A percentile compares a stretch with the other conserved stretches of the same genome.
phyloP scores from a whole-genome alignment of 2,329 filamentous ascomycete genomes.

The Pseudopyricularia cyperi region DNA sequence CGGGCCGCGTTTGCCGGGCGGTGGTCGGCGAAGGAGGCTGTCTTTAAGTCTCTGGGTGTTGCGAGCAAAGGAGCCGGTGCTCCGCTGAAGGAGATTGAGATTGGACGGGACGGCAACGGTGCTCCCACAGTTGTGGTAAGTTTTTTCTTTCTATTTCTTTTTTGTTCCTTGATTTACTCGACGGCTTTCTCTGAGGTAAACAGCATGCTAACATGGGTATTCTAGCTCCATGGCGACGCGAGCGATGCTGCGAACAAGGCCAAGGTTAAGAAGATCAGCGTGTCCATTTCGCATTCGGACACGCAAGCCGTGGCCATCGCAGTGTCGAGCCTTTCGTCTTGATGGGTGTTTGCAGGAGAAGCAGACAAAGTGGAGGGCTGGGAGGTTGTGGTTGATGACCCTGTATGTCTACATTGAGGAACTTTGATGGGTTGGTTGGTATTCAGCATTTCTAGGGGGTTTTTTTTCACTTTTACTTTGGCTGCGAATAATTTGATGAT shows the following conservation, averaged over 20 bases:
- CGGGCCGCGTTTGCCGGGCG: conserved; percentile 87
- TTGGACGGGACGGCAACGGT: conserved; percentile 66
- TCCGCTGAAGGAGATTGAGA: conserved; percentile 88
- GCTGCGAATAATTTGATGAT: neutral
- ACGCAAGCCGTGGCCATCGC: conserved; percentile 90
- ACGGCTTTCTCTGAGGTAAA: neutral
- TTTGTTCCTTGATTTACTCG: neutral
- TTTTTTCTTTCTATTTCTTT: neutral
- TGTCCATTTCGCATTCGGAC: conserved; percentile 95
- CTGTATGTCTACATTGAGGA: neutral
- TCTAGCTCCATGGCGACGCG: conserved; percentile 74
- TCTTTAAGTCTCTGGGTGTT: conserved; percentile 94
- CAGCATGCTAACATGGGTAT: neutral
- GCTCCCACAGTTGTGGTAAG: conserved; percentile 78
- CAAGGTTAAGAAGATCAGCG: conserved; percentile 75
- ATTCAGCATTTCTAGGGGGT: neutral
- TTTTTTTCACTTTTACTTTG: neutral
- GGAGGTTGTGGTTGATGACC: neutral
- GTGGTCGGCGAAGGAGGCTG: conserved; percentile 96
- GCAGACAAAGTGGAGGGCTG: neutral
- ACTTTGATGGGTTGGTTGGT: neutral
- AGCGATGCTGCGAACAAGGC: conserved; percentile 71
- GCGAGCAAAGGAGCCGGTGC: conserved; percentile 78
- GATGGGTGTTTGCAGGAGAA: neutral
- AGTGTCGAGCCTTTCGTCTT: conserved; percentile 42